These are phyloP conservation scores for Citrus australasica DNA, from an alignment of 345 rosid genomes.

Conservation along the genomic window DNA sequence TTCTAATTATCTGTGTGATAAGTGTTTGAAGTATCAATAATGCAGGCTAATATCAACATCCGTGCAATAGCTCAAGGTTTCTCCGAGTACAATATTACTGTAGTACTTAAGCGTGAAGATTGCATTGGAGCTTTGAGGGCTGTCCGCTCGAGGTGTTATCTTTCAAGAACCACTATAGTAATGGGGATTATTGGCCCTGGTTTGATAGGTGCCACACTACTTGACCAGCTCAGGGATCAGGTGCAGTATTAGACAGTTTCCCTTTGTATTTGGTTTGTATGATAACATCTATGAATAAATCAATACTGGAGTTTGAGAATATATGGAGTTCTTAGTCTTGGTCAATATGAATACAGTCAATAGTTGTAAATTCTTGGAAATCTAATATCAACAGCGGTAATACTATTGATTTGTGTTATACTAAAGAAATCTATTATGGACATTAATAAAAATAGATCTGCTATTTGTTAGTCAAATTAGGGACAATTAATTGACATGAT, in stretches of 20 bases:
- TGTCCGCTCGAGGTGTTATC: slow-evolving; percentile 95
- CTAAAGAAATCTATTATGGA: neutral
- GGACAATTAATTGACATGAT: neutral
- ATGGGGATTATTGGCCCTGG: slow-evolving; percentile 98
- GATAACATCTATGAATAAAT: neutral
- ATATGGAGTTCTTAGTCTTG: neutral
- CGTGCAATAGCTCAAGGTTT: slow-evolving; percentile 99
- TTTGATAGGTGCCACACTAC: slow-evolving; percentile 86
- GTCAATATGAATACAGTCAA: neutral
- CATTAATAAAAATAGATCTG: neutral
- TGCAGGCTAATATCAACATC: slow-evolving; percentile 92
- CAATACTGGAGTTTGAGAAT: neutral
- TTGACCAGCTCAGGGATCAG: slow-evolving; percentile 96
- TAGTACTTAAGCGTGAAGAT: slow-evolving; percentile 84
- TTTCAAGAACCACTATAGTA: slow-evolving; percentile 87
- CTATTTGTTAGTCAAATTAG: neutral
- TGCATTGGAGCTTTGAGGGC: slow-evolving; percentile 91
- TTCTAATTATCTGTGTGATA: neutral
- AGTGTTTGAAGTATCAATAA: neutral
- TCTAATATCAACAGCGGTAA: neutral
- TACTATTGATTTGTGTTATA: neutral
- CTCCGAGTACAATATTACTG: slow-evolving; percentile 95
- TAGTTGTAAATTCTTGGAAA: neutral
- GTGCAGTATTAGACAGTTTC: slow-evolving; percentile 26
- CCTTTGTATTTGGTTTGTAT: neutral